A percentile compares a stretch with the other conserved stretches of the same genome.
These are phyloP conservation scores for Paspalum vaginatum DNA, from an alignment of 176 grass and related monocot species.

Conservation along the genomic window DNA sequence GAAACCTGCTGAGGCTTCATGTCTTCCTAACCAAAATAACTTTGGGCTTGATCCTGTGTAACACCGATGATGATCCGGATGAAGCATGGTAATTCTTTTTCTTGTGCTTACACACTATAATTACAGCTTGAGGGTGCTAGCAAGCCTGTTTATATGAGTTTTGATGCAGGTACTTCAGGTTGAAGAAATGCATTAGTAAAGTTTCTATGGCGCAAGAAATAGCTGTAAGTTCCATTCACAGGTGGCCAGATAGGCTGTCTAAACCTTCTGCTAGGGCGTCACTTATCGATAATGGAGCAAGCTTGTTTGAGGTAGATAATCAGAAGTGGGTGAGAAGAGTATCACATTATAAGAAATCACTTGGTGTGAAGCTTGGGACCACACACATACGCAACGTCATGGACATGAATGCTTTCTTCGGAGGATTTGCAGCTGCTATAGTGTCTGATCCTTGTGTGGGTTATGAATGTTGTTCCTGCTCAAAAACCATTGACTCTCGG, in stretches of 20 bases:
- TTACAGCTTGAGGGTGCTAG: conserved; percentile 2
- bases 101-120: conserved; percentile 6
- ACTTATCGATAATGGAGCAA: conserved; percentile 52
- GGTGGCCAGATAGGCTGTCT: conserved; percentile 80
- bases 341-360: conserved; percentile 80
- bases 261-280: conserved; percentile 70
- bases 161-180: conserved; percentile 73
- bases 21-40: conserved; percentile 64
- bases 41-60: conserved; percentile 66
- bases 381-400: conserved; percentile 67
- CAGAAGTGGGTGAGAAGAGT: conserved; percentile 68
- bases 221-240: conserved; percentile 62
- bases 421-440: conserved; percentile 75
- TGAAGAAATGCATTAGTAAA: conserved; percentile 79
- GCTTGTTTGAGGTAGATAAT: conserved; percentile 69
- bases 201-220: conserved; percentile 50
- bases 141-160: conserved; percentile 27
- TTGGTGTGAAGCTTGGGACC: conserved; percentile 74
- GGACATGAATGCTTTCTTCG: conserved; percentile 95
- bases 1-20: conserved; percentile 58
- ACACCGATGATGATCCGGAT: conserved; percentile 67
- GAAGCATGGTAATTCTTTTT: conserved; percentile 77
- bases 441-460: conserved; percentile 79
- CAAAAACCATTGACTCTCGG: conserved; percentile 70
- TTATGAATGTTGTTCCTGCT: conserved; percentile 95